Base-by-base conservation (phyloP, 768 basidiomycete species). In the Russula emetica region DNA sequence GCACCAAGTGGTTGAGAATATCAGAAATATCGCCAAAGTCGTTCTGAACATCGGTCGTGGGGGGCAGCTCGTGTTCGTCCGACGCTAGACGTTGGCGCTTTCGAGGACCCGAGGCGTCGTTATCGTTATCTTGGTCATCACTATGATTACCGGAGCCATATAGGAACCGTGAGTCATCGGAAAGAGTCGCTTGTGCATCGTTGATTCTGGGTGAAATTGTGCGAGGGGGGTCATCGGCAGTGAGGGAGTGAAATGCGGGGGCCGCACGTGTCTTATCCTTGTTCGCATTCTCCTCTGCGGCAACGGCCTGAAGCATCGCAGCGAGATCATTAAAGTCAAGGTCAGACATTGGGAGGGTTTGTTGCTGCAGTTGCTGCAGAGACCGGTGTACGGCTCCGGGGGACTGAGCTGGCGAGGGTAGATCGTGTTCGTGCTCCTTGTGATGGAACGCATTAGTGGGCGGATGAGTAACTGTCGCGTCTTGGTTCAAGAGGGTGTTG, bases 1-100 rank as follows among this genome's bases (percentile, higher is more conserved):
- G 85, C 5, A 83, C 84, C 42, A 90, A 81, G 68, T 90, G 88
- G 70, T 81, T 86, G 61, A 92, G 74, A 60, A 91, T 90, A 69
- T 92, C 90, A 58, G 91, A 75, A 54, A 91, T 90, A 70, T 91
- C 90, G 71, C 81, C 85, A 63, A 92, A 83, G 69, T 91, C 88
- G 50, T 82, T 79, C 60, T 64, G 72, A 86, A 88, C 70, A 84
- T 86, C 32, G 34, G 84, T 77, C 24, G 55, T 65, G 24, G 49
- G 58, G 51, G 57, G 63, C 32, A 71, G 30, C 55, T 77, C 78
- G 69, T 74, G 49, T 51, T 53, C 78, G 72, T 64, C 69, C 68
- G 58, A 70, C 62, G 38, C 40, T 16, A 66, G 50, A 54, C 60
- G 74, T 69, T 55, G 70, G 69, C 60, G 68, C 50, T 61, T 68